A percentile compares a stretch with the other conserved stretches of the same genome.
Conservation (phyloP, 495 filamentous ascomycete species). For the Xylaria flabelliformis region DNA sequence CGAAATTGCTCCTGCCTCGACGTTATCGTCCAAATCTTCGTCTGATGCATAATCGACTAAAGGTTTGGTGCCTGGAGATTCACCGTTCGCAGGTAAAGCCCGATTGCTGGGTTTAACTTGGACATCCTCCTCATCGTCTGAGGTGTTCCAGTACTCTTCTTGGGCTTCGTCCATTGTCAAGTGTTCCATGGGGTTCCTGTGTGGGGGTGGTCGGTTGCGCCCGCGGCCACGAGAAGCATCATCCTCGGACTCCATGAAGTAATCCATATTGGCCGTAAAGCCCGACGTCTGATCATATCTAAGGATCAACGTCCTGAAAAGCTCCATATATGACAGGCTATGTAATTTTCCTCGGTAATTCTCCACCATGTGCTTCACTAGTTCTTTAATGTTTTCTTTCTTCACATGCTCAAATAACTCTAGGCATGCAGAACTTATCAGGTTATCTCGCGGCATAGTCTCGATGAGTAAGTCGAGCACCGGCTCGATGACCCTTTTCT, state of each 20-base stretch:
- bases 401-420: conserved; percentile 94
- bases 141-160: conserved; percentile 94
- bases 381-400: conserved; percentile 79
- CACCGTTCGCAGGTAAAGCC: conserved; percentile 46
- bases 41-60: conserved; percentile 92
- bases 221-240: conserved; percentile 58
- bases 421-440: conserved; percentile 93
- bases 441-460: conserved; percentile 94
- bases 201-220: conserved; percentile 72
- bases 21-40: conserved; percentile 68
- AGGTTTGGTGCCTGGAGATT: conserved; percentile 68
- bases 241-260: conserved; percentile 56
- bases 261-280: conserved; percentile 66
- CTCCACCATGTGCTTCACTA: conserved; percentile 86
- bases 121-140: conserved; percentile 83
- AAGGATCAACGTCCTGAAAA: conserved; percentile 75
- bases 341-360: conserved; percentile 84
- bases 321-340: conserved; percentile 83
- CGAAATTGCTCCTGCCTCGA: conserved; percentile 43
- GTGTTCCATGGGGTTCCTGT: conserved; percentile 71
- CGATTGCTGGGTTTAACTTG: conserved; percentile 41
- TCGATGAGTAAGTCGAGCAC: conserved; percentile 87
- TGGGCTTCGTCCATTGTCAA: conserved; percentile 75
- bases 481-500: conserved; percentile 82
- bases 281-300: conserved; percentile 82